Conservation (phyloP, 2,329 filamentous ascomycete species). For the Ascochyta lentis region DNA sequence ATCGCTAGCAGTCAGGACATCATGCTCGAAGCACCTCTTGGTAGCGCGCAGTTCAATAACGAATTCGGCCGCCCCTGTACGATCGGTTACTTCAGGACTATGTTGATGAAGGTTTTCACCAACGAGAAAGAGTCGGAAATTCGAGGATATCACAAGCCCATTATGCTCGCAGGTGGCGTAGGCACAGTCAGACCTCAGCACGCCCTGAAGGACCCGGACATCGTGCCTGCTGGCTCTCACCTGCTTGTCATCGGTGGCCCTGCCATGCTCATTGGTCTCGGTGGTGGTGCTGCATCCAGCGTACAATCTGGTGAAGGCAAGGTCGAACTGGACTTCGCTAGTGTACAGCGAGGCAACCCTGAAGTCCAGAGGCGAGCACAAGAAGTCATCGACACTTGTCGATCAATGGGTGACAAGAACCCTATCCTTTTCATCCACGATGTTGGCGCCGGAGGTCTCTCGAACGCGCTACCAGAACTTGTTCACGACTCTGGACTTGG, state of each 20-base stretch:
- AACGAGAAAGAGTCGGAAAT: slow-evolving; percentile 70
- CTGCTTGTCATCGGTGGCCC: slow-evolving; percentile 93
- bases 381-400: slow-evolving; percentile 96
- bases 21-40: slow-evolving; percentile 96
- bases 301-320: slow-evolving; percentile 86
- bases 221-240: slow-evolving; percentile 86
- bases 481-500: slow-evolving; percentile 92
- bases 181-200: slow-evolving; percentile 91
- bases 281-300: slow-evolving; percentile 93
- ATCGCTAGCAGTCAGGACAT: slow-evolving; percentile 95
- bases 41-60: slow-evolving; percentile 95
- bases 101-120: slow-evolving; percentile 73
- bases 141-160: slow-evolving; percentile 96
- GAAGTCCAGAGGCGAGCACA: slow-evolving; percentile 95
- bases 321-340: slow-evolving; percentile 93
- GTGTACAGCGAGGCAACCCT: slow-evolving; percentile 94
- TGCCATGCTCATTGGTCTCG: slow-evolving; percentile 96
- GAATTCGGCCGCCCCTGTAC: slow-evolving; percentile 93
- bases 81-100: slow-evolving; percentile 87
- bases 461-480: slow-evolving; percentile 83
- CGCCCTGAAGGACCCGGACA: slow-evolving; percentile 79
- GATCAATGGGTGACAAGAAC: slow-evolving; percentile 80
- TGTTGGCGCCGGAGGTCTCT: slow-evolving; percentile 90
- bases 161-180: slow-evolving; percentile 96
- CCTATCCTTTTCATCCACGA: slow-evolving; percentile 98